Evolutionary conservation across 495 filamentous ascomycete genomes (phyloP).

Genomic region (Xylaria acuta): DNA sequence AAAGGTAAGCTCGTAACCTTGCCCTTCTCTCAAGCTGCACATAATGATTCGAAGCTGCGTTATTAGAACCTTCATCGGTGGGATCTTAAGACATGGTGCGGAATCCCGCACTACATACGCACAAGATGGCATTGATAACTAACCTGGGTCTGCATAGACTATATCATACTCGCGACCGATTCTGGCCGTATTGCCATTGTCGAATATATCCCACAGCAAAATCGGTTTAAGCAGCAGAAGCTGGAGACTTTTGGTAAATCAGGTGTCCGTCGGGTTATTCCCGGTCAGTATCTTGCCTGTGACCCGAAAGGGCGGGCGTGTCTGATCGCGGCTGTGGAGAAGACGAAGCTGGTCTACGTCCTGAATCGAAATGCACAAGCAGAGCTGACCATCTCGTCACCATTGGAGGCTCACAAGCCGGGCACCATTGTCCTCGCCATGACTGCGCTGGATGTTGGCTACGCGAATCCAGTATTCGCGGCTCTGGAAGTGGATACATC

Average conservation of each 20-base stretch:
- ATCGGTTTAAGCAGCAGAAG: conserved; percentile 87
- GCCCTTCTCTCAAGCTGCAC: conserved; percentile 66
- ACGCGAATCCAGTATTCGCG: conserved; percentile 96
- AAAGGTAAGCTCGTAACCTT: conserved; percentile 77
- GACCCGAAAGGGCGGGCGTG: conserved; percentile 96
- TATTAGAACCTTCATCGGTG: conserved; percentile 53
- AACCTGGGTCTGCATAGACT: conserved; percentile 73
- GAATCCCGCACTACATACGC: conserved; percentile 27
- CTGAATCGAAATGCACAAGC: conserved; percentile 94
- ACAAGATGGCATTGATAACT: conserved; percentile 64
- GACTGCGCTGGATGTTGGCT: conserved; percentile 88
- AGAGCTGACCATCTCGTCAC: conserved; percentile 94
- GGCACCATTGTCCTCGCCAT: conserved; percentile 89
- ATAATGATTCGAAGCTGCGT: conserved; percentile 89
- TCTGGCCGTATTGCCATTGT: conserved; percentile 93
- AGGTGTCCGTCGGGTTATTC: conserved; percentile 90
- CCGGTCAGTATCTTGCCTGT: conserved; percentile 91
- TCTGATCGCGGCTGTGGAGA: conserved; percentile 91
- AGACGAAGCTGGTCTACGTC: conserved; percentile 99
- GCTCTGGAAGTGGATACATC: conserved; percentile 92
- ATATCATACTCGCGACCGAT: conserved; percentile 93
- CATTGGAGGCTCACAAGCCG: conserved; percentile 96
- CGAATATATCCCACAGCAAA: conserved; percentile 87
- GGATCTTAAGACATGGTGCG: conserved; percentile 40
- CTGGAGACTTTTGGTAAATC: conserved; percentile 98